Conservation (phyloP, 495 filamentous ascomycete genomes). For the Penicillium chermesinum region DNA sequence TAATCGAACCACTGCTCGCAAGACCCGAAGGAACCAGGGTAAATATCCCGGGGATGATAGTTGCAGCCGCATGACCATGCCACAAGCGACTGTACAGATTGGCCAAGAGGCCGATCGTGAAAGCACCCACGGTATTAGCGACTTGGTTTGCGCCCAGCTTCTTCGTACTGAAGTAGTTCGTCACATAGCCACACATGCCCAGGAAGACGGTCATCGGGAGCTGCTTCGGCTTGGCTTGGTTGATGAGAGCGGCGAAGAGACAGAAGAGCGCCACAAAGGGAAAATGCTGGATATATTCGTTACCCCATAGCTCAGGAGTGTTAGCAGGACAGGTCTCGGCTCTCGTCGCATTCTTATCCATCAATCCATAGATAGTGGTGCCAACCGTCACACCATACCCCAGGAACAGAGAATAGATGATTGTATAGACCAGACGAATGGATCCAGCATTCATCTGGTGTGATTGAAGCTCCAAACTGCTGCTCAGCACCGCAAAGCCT, state of each 20-base stretch:
- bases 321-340: constrained; percentile 53
- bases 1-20: constrained; percentile 69
- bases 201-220: constrained; percentile 74
- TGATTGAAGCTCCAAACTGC: constrained; percentile 78
- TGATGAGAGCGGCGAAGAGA: constrained; percentile 72
- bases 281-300: constrained; percentile 41
- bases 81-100: constrained; percentile 77
- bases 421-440: constrained; percentile 85
- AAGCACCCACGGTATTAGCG: constrained; percentile 73
- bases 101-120: constrained; percentile 75
- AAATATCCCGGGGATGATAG: constrained; percentile 88
- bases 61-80: constrained; percentile 77
- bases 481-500: constrained; percentile 74
- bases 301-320: constrained; percentile 32
- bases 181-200: constrained; percentile 68
- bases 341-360: constrained; percentile 67
- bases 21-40: constrained; percentile 85
- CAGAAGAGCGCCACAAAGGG: constrained; percentile 68
- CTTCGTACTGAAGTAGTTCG: constrained; percentile 69
- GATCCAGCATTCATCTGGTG: constrained; percentile 79
- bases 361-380: constrained; percentile 78
- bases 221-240: constrained; percentile 82
- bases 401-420: constrained; percentile 90
- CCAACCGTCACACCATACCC: constrained; percentile 95
- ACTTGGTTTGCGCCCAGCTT: constrained; percentile 70